phyloP scores from a whole-genome alignment of 1,284 basidiomycete genomes.

The Sanghuangporus weigelae region DNA sequence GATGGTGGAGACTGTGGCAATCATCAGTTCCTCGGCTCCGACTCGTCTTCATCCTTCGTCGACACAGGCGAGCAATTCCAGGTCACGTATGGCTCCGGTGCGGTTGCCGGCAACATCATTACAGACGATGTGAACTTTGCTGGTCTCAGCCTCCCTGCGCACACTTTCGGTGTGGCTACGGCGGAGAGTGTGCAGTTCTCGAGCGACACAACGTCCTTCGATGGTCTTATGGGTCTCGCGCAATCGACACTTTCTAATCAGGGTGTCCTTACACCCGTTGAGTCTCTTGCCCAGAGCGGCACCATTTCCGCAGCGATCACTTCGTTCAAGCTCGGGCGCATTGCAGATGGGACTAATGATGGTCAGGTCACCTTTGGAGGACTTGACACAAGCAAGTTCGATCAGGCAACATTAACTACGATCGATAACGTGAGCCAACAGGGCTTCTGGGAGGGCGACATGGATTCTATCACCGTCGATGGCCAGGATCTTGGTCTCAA shows the following conservation, averaged over 20 bases:
- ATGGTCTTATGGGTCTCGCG: slow-evolving; percentile 83
- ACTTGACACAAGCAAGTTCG: slow-evolving; percentile 68
- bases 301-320: slow-evolving; percentile 66
- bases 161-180: slow-evolving; percentile 71
- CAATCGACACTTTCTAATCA: slow-evolving; percentile 69
- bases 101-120: slow-evolving; percentile 61
- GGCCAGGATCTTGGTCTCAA: slow-evolving; percentile 47
- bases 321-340: slow-evolving; percentile 77
- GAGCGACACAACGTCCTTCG: slow-evolving; percentile 50
- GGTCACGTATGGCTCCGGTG: slow-evolving; percentile 76
- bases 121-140: slow-evolving; percentile 67
- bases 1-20: slow-evolving; percentile 52
- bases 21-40: slow-evolving; percentile 63
- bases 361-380: slow-evolving; percentile 81
- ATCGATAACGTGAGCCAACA: slow-evolving; percentile 52
- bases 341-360: slow-evolving; percentile 69
- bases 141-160: slow-evolving; percentile 53
- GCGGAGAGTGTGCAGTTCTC: slow-evolving; percentile 65
- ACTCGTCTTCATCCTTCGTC: slow-evolving; percentile 62
- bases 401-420: slow-evolving; percentile 46
- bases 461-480: slow-evolving; percentile 56
- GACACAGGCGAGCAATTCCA: slow-evolving; percentile 52
- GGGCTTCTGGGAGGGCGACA: slow-evolving; percentile 76
- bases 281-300: slow-evolving; percentile 58
- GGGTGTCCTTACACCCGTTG: slow-evolving; percentile 63